These are phyloP conservation scores for Prunus salicina DNA, from an alignment of 306 rosid genomes.

Conservation along the genomic window DNA sequence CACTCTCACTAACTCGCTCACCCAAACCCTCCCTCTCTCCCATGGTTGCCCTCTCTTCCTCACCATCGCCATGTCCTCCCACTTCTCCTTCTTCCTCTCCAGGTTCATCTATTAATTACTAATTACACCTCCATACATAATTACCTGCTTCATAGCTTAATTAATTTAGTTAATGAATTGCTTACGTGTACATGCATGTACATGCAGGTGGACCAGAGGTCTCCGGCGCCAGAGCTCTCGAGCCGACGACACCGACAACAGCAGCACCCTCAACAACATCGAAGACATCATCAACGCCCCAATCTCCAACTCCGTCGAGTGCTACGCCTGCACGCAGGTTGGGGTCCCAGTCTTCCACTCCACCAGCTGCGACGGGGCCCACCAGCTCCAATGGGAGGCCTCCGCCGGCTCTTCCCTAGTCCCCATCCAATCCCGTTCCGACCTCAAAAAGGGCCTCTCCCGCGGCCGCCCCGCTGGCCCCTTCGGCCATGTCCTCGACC, in stretches of 20 bases:
- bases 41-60: slow-evolving; percentile 51
- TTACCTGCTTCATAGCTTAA: neutral
- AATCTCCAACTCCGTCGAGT: slow-evolving; percentile 40
- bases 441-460: slow-evolving; percentile 23
- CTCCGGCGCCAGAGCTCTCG: slow-evolving; percentile 14
- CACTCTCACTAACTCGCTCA: neutral
- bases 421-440: slow-evolving; percentile 57
- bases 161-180: neutral
- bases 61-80: slow-evolving; percentile 56
- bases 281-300: slow-evolving; percentile 26
- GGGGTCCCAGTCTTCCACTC: slow-evolving; percentile 93
- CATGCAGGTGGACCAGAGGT: slow-evolving; percentile 50
- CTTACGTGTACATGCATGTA: neutral
- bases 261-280: neutral
- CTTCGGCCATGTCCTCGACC: slow-evolving; percentile 68
- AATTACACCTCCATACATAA: neutral
- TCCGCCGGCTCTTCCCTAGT: slow-evolving; percentile 75
- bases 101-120: slow-evolving; percentile 31
- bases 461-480: slow-evolving; percentile 20
- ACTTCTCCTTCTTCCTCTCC: slow-evolving; percentile 64
- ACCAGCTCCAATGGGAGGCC: slow-evolving; percentile 91
- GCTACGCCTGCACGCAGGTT: slow-evolving; percentile 88
- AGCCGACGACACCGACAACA: neutral
- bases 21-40: slow-evolving; percentile 26
- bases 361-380: slow-evolving; percentile 71